phyloP scores from a whole-genome alignment of 2,329 filamentous ascomycete species.

The Aureobasidium sp. region DNA sequence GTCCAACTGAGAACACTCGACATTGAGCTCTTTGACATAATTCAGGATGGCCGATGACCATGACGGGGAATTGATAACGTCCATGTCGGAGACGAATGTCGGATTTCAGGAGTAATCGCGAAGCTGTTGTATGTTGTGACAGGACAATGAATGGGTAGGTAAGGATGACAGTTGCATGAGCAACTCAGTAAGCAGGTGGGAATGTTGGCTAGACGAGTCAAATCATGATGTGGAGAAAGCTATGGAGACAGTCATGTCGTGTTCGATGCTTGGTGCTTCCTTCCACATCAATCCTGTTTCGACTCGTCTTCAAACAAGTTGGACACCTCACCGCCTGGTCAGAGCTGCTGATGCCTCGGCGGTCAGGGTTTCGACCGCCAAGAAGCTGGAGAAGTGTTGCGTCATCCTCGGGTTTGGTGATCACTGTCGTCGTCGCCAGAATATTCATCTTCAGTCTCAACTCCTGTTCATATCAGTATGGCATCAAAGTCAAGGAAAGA shows the following conservation, averaged over 20 bases:
- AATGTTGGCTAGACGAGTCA: not conserved
- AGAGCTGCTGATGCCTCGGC: not conserved
- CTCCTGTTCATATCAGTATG: not conserved
- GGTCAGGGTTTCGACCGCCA: conserved; percentile 6
- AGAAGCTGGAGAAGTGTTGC: not conserved
- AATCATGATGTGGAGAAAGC: not conserved
- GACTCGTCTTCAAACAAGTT: not conserved
- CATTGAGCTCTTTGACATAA: not conserved
- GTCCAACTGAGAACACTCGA: not conserved
- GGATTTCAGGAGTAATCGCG: not conserved
- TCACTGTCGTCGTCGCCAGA: not conserved
- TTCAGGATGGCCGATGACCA: conserved; percentile 10
- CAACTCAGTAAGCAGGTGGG: not conserved
- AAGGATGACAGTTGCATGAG: not conserved
- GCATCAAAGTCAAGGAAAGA: conserved; percentile 37
- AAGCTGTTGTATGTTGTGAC: not conserved
- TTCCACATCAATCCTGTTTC: conserved; percentile 10
- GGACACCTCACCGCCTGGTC: not conserved
- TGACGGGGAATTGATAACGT: not conserved
- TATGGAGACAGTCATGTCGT: not conserved
- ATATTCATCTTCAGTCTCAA: not conserved
- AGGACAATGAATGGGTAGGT: not conserved
- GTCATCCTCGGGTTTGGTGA: not conserved
- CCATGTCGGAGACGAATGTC: not conserved
- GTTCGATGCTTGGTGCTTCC: not conserved